Evolutionary conservation across 1,284 basidiomycete species (phyloP), one percentile per base, ranked within the genome.

Genomic region (Taiwanofungus camphoratus): DNA sequence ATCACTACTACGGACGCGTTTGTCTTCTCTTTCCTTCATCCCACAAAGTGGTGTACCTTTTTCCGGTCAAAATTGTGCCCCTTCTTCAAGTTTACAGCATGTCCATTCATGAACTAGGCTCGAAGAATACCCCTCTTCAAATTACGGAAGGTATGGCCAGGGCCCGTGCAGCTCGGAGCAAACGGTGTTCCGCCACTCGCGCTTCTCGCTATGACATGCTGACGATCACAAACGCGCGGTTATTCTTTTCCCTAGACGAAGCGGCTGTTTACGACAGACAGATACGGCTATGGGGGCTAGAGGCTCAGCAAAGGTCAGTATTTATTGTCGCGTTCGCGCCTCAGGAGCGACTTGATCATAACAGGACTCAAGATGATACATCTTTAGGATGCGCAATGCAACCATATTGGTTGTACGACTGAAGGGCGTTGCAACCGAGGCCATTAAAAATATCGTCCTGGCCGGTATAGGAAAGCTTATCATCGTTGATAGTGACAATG

Each of bases 231-330:
- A 18, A 15, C 44, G 36, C 36, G 33, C 26, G 39, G 41, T 39
- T 31, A 36, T 31, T 33, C 32, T 22, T 11, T 27, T 33, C 23
- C 31, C 44, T 51, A 84, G 87, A 87, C 64, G 87, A 92, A 61
- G 89, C 86, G 13, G 86, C 86, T 4, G 67, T 97, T 22, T 98
- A 99, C 63, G 95, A 98, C 66, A 84, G 95, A 30, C 95, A 98
- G 67, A 97, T 99, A 69, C 81, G 96, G 21, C 70, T 98, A 48
- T 99, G 95, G 95, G 95, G 96, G 34, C 77, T 97, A 22, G 95
- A 97, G 63, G 95, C 96, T 21, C 95, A 99, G 64, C 92, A 95
- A 65, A 77, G 84, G 92, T 92, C 50, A 55, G 71, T 62, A 48
- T 32, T 15, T 35, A 16, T 19, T 12, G 13, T 24, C 31, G 39